Conservation (phyloP, 2,329 filamentous ascomycete genomes). For the Aspergillus niger region DNA sequence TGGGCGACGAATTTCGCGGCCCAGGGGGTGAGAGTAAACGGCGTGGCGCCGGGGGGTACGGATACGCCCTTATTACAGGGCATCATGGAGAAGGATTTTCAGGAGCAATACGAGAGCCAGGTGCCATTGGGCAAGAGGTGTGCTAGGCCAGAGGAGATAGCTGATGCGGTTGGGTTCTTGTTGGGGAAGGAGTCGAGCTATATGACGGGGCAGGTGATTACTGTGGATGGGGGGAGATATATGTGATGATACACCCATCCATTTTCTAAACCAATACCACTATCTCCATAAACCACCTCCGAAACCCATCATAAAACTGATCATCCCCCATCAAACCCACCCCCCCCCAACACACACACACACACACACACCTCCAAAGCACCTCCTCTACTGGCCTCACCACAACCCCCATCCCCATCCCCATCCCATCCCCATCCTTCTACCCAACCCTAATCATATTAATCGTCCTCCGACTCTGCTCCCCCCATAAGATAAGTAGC, state of each 20-base stretch:
- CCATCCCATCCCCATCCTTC: too few species aligned
- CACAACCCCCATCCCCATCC: too few species aligned
- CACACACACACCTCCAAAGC: too few species aligned
- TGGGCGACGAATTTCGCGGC: not conserved
- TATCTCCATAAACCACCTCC: too few species aligned
- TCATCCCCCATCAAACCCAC: too few species aligned
- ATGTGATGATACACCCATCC: not conserved
- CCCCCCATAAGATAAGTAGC: too few species aligned
- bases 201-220: not conserved
- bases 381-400: too few species aligned
- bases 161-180: slow-evolving; percentile 3
- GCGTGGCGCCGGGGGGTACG: not conserved
- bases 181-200: not conserved
- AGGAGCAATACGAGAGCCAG: not conserved
- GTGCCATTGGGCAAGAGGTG: not conserved
- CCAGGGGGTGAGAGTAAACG: not conserved
- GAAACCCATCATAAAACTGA: too few species aligned
- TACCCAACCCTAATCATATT: too few species aligned
- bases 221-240: not conserved
- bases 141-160: not conserved
- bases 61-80: not conserved
- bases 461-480: too few species aligned
- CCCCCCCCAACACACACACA: too few species aligned
- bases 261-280: too few species aligned
- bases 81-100: not conserved